Evolutionary conservation across 192 early-diverging fungal species (phyloP), one percentile per base, ranked within the genome.

Genomic region (Podila horticola): DNA sequence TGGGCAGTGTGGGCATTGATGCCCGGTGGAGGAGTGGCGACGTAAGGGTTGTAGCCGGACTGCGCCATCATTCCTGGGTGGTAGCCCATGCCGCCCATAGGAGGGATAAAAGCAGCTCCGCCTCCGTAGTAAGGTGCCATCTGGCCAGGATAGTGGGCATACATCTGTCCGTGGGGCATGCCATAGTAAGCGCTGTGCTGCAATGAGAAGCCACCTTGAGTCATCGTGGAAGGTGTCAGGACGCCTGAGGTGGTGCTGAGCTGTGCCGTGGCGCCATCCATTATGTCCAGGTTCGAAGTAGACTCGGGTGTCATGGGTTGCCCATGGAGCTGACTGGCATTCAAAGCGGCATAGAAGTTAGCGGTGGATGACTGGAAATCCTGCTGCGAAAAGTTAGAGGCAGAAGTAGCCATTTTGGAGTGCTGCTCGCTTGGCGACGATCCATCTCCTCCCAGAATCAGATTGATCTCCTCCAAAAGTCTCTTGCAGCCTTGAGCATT

Each of bases 401-500:
- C 22, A 15, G 70, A 65, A 26, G 69, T 48, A 10, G 70, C 65
- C 41, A 69, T 22, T 62, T 73, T 73, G 31, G 48, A 36, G 5
- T 45, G 58, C 22, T 81, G 70, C n/a, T 28, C 59, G 17, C 24
- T 55, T 10, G 64, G 29, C 1, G 66, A 29, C n/a, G 70, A 73
- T 7, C 34, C 22, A 3, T 81, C 77, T 6, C 71, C 71, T 38
- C 77, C 77, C 6, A 81, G 36, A 19, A 81, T 67, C 28, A 73
- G n/a, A 13, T 65, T 84, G 64, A 96, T 84, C 67, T 96, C 95
- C 58, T 96, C 95, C 64, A 94, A 52, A 28, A 96, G 81, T 24
- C 94, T 86, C 67, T 93, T 92, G 76, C 94, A 96, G 41, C 92
- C 94, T 58, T 92, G 91, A 31, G 89, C 88, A 58, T 92, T 92